Conservation (phyloP, 371 early-diverging fungal genomes). For the Saksenaea vasiformis region DNA sequence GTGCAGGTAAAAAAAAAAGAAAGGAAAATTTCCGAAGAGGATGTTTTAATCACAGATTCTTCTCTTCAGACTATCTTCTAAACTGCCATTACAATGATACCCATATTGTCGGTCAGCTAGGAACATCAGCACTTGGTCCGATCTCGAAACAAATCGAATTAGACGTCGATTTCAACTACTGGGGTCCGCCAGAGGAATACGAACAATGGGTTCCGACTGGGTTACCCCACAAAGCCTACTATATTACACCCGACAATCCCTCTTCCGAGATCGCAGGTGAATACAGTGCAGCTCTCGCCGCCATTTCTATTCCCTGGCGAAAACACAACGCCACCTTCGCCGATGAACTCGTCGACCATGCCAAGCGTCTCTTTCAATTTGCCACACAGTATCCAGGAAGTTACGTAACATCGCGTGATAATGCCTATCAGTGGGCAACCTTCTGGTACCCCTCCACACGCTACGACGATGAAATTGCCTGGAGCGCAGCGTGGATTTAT, state of each 20-base stretch:
- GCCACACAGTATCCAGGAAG: slow-evolving; percentile 50
- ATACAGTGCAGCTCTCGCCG: slow-evolving; percentile 54
- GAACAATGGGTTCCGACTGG: slow-evolving; percentile 56
- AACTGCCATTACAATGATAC: slow-evolving; percentile 56
- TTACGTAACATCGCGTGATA: slow-evolving; percentile 45
- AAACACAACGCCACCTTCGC: slow-evolving; percentile 49
- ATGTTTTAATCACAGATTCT: neutral
- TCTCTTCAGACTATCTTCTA: slow-evolving; percentile 43
- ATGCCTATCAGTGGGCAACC: slow-evolving; percentile 51
- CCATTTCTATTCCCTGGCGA: slow-evolving; percentile 47
- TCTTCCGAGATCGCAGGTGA: slow-evolving; percentile 59
- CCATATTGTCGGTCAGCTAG: slow-evolving; percentile 56
- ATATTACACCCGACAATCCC: slow-evolving; percentile 52
- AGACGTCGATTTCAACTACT: slow-evolving; percentile 62
- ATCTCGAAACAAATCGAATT: slow-evolving; percentile 45
- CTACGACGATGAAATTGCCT: slow-evolving; percentile 54
- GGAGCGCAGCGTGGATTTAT: slow-evolving; percentile 55
- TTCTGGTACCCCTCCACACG: slow-evolving; percentile 59
- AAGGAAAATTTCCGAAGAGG: neutral
- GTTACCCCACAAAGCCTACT: slow-evolving; percentile 47
- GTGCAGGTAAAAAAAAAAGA: slow-evolving; percentile 40
- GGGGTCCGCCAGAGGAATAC: slow-evolving; percentile 63
- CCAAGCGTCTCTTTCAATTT: slow-evolving; percentile 50
- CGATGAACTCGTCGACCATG: slow-evolving; percentile 42
- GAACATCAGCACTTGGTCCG: slow-evolving; percentile 49